These are phyloP conservation scores for Grigorovia jiainica DNA, from an alignment of 805 yeast species.

Conservation along the genomic window DNA sequence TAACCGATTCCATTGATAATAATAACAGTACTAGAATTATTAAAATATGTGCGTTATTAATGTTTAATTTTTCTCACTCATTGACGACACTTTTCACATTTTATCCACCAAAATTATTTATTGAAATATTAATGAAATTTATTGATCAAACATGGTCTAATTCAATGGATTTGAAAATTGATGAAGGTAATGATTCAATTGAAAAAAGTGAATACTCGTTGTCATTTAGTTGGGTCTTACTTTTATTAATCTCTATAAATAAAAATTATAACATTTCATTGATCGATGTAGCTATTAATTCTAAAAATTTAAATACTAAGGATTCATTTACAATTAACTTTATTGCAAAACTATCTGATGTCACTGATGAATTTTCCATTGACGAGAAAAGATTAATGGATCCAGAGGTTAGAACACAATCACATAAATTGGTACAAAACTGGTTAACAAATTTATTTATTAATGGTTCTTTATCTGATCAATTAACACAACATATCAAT, in stretches of 20 bases:
- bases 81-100: slow-evolving; percentile 37
- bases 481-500: slow-evolving; percentile 55
- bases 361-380: slow-evolving; percentile 18
- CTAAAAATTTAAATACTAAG: slow-evolving; percentile 10
- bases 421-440: slow-evolving; percentile 37
- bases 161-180: slow-evolving; percentile 7
- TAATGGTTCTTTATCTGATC: slow-evolving; percentile 79
- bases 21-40: slow-evolving; percentile 38
- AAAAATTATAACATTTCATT: slow-evolving; percentile 32
- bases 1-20: slow-evolving; percentile 30
- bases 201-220: slow-evolving; percentile 48
- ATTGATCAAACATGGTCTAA: slow-evolving; percentile 38
- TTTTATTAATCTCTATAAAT: slow-evolving; percentile 36
- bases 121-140: slow-evolving; percentile 39
- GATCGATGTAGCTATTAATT: slow-evolving; percentile 18
- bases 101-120: slow-evolving; percentile 35
- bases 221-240: slow-evolving; percentile 53
- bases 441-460: slow-evolving; percentile 82
- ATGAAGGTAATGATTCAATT: slow-evolving; percentile 21
- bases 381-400: slow-evolving; percentile 21
- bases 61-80: slow-evolving; percentile 31
- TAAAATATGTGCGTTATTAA: slow-evolving; percentile 43
- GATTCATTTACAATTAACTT: slow-evolving; percentile 28
- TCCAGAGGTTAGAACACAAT: slow-evolving; percentile 17
- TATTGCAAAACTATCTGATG: slow-evolving; percentile 17